Percentiles rank a stretch among this genome's conserved stretches.
phyloP scores from a whole-genome alignment of 1,139 yeast species.

The Petasospora fabianii region DNA sequence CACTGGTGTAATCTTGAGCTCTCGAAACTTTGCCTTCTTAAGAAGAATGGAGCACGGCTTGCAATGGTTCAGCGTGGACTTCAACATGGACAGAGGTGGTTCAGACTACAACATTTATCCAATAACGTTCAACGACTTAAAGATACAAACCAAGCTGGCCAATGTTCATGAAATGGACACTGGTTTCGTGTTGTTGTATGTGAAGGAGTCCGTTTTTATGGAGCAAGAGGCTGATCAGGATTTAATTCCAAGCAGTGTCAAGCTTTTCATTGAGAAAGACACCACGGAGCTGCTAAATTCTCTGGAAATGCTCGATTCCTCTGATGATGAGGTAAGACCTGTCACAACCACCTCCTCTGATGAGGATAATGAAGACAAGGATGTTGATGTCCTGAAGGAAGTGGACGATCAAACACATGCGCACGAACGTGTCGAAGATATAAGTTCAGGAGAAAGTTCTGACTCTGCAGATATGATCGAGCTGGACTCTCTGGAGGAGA shows the following conservation, averaged over 20 bases:
- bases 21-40: slow-evolving; percentile 28
- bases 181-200: slow-evolving; percentile 33
- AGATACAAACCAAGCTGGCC: slow-evolving; percentile 23
- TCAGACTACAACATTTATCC: slow-evolving; percentile 23
- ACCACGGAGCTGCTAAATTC: slow-evolving; percentile 15
- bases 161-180: not conserved
- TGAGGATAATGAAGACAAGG: too few species aligned
- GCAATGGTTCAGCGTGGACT: slow-evolving; percentile 23
- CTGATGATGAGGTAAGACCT: too few species aligned
- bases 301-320: too few species aligned
- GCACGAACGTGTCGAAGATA: too few species aligned
- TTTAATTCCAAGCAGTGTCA: slow-evolving; percentile 16
- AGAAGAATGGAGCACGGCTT: slow-evolving; percentile 3
- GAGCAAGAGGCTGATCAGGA: slow-evolving; percentile 4
- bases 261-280: slow-evolving; percentile 20
- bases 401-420: not conserved
- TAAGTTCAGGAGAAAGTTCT: too few species aligned
- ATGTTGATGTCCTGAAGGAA: not conserved
- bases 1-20: slow-evolving; percentile 30
- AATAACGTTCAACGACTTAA: slow-evolving; percentile 26
- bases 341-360: too few species aligned
- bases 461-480: not conserved
- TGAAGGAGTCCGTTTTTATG: slow-evolving; percentile 25
- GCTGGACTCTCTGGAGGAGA: slow-evolving; percentile 3
- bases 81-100: slow-evolving; percentile 26